These are phyloP conservation scores for Nicotiana sylvestris DNA, from an alignment of 257 asterid species.

Conservation along the genomic window DNA sequence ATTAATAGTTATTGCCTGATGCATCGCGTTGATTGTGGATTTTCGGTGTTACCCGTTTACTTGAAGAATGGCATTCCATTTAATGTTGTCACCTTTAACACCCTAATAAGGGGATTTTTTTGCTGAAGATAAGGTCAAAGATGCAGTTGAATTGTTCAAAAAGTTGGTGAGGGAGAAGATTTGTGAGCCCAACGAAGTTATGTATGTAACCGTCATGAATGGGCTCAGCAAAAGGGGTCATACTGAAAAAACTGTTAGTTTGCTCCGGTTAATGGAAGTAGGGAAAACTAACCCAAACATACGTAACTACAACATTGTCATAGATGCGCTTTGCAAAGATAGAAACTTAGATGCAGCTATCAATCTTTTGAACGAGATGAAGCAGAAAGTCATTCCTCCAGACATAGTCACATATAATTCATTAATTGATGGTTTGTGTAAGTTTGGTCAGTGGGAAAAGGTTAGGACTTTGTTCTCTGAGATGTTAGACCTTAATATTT, in stretches of 20 bases:
- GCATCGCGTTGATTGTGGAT: constrained; percentile 13
- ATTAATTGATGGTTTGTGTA: constrained; percentile 20
- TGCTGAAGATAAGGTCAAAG: constrained; percentile 5
- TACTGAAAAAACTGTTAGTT: constrained; percentile 7
- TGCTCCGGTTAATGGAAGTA: constrained; percentile 3
- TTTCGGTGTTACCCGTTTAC: constrained; percentile 15
- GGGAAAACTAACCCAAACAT: background rate
- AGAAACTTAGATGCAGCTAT: constrained; percentile 17
- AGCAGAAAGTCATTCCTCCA: constrained; percentile 9
- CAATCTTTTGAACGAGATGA: constrained; percentile 19
- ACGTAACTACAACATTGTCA: background rate
- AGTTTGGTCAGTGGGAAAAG: constrained; percentile 6
- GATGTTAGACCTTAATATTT: constrained; percentile 9
- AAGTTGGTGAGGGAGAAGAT: constrained; percentile 19
- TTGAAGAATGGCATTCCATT: constrained; percentile 17
- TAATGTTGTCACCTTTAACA: background rate
- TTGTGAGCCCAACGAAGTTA: constrained; percentile 19
- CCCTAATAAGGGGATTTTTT: constrained; percentile 24
- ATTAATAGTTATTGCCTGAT: constrained; percentile 13
- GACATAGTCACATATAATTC: background rate
- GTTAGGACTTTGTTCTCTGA: background rate
- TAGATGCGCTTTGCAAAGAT: constrained; percentile 25
- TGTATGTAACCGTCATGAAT: constrained; percentile 10
- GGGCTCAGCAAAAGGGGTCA: constrained; percentile 32
- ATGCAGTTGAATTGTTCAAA: constrained; percentile 17